These are phyloP conservation scores for Oryza nivara DNA, from an alignment of 176 grass and related monocot genomes.

Conservation along the genomic window DNA sequence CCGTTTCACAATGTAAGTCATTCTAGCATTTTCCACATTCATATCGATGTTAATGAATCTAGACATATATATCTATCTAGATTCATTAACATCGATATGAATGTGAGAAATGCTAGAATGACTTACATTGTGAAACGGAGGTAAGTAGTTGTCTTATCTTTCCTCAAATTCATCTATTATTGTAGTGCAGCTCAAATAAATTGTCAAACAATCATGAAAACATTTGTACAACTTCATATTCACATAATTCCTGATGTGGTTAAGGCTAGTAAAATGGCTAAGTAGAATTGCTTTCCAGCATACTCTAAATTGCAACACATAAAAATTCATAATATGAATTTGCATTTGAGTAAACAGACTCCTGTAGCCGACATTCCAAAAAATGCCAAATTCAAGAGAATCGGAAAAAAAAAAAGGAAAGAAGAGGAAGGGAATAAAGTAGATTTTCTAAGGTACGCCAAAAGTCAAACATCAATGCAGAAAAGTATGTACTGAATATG, in stretches of 20 bases:
- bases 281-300: background rate
- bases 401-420: background rate
- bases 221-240: constrained; percentile 3
- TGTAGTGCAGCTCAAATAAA: background rate
- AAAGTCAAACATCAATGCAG: background rate
- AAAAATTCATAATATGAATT: background rate
- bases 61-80: too few species aligned
- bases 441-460: background rate
- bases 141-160: background rate
- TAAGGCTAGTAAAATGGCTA: background rate
- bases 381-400: background rate
- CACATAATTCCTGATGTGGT: background rate
- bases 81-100: too few species aligned
- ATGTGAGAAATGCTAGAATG: too few species aligned
- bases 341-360: background rate
- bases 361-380: background rate
- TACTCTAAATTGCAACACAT: background rate
- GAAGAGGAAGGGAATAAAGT: background rate
- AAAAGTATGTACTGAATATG: background rate
- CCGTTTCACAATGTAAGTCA: too few species aligned
- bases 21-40: too few species aligned
- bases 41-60: too few species aligned
- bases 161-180: background rate
- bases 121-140: too few species aligned
- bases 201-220: background rate